Evolutionary conservation across 2,329 filamentous ascomycete genomes (phyloP).

Genomic region (Stachybotrys echinatus): DNA sequence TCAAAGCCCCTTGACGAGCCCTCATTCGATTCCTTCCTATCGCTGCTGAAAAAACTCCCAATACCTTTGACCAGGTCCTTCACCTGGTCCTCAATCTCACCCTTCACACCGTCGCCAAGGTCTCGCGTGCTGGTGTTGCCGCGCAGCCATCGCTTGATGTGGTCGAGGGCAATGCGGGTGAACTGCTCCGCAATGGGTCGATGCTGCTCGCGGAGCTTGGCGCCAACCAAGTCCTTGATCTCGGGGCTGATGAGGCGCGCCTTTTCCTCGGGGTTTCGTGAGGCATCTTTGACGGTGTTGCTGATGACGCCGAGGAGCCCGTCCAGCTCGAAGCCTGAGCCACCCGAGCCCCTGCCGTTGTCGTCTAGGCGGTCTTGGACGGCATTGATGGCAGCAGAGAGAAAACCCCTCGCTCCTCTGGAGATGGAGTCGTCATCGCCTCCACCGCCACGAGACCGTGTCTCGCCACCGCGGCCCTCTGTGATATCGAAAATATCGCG

Average conservation of each 20-base stretch:
- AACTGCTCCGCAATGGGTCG: slow-evolving; percentile 39
- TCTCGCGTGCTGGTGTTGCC: slow-evolving; percentile 35
- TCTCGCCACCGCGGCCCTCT: slow-evolving; percentile 18
- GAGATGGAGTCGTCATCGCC: slow-evolving; percentile 15
- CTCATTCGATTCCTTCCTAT: slow-evolving; percentile 26
- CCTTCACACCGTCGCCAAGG: slow-evolving; percentile 36
- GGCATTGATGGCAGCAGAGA: slow-evolving; percentile 33
- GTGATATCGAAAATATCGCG: slow-evolving; percentile 38
- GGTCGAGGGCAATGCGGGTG: slow-evolving; percentile 38
- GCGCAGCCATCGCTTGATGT: slow-evolving; percentile 39
- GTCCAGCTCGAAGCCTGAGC: slow-evolving; percentile 30
- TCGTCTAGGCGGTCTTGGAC: slow-evolving; percentile 35
- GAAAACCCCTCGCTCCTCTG: slow-evolving; percentile 26
- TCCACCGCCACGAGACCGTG: slow-evolving; percentile 19
- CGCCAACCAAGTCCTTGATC: slow-evolving; percentile 38
- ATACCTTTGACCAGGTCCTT: slow-evolving; percentile 39
- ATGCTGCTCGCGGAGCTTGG: slow-evolving; percentile 34
- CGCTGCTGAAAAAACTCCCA: slow-evolving; percentile 32
- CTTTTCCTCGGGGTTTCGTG: slow-evolving; percentile 40
- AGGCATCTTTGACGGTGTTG: slow-evolving; percentile 35
- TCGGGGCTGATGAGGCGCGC: slow-evolving; percentile 38
- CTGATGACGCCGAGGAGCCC: slow-evolving; percentile 36
- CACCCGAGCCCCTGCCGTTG: slow-evolving; percentile 9
- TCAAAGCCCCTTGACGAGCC: slow-evolving; percentile 23
- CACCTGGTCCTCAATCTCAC: slow-evolving; percentile 37